Evolutionary conservation across 306 rosid genomes (phyloP), one percentile per base, ranked within the genome.

Genomic region (Rosa rugosa): DNA sequence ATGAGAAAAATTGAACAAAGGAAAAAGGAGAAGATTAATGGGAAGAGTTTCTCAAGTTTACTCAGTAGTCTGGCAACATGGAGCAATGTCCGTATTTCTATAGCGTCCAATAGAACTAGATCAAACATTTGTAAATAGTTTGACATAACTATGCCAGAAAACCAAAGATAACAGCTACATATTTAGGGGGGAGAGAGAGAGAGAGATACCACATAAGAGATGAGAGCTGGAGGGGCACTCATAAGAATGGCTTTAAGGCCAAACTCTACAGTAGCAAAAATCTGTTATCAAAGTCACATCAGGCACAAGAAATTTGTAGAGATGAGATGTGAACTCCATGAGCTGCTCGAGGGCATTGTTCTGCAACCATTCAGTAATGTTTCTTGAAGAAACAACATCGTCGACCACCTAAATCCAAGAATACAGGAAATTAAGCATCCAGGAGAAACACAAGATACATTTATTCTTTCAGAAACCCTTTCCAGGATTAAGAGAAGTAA

Each of bases 271-370:
- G 69, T 83, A 56, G 85, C 78, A 79, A 57, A 86, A 75, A 80
- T 83, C 90, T 79, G 75, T 83, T 41, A 81, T 56, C 84, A 79
- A 72, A 41, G 79, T 77, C 75, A 44, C 79, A 75, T 85, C 96
- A 76, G 69, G 73, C 60, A 82, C 74, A 76, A 95, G 49, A 73
- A 87, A 83, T 76, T 79, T 82, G 83, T 78, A 86, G 60, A 95
- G 88, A 78, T 82, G 87, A 59, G 90, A 87, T 20, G 91, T 77
- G 71, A 95, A 89, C 72, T 87, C 97, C 79, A 76, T 87, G 70
- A 95, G 94, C 90, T 89, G 97, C 90, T 88, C 98, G 72, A 95
- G 92, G 77, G 93, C 97, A 75, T 79, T 46, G 69, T 83, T 86
- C 83, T 85, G 91, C 85, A 95, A 79, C 99, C 97, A 95, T 75